A percentile compares a stretch with the other conserved stretches of the same genome.
Evolutionary conservation across 2,329 filamentous ascomycete genomes (phyloP).

Genomic region (Penicillium brevicompactum): DNA sequence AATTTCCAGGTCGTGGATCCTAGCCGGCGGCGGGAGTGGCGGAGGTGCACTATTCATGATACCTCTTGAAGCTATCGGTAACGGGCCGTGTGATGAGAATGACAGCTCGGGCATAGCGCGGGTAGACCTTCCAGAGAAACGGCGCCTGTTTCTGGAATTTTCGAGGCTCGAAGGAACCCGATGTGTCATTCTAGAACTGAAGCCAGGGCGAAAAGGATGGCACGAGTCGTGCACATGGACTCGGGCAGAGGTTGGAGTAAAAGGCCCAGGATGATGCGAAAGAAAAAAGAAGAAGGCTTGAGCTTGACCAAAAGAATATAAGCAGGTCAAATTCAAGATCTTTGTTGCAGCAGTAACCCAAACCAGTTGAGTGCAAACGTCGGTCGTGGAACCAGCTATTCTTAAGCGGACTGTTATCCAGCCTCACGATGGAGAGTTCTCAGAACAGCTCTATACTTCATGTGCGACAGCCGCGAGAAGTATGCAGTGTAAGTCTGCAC

Average conservation of each 20-base stretch:
- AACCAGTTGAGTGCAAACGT: constrained; percentile 28
- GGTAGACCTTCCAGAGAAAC: constrained; percentile 38
- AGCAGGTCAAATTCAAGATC: constrained; percentile 20
- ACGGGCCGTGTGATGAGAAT: constrained; percentile 53
- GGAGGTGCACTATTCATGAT: constrained; percentile 55
- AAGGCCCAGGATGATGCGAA: constrained; percentile 1
- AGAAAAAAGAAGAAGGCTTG: constrained; percentile 9
- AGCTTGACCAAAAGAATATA: constrained; percentile 11
- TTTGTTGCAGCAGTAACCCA: constrained; percentile 22
- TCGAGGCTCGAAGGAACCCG: constrained; percentile 45
- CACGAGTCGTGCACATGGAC: constrained; percentile 7
- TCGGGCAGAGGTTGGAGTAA: constrained; percentile 10
- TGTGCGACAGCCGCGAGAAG: constrained; percentile 9
- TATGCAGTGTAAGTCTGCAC: constrained; percentile 21
- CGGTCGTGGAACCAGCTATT: constrained; percentile 26
- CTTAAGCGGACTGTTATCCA: constrained; percentile 18
- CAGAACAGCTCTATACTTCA: constrained; percentile 23
- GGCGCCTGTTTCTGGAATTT: constrained; percentile 40
- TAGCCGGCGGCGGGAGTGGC: constrained; percentile 67
- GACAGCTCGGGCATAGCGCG: constrained; percentile 46
- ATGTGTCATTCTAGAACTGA: constrained; percentile 46
- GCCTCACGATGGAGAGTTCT: constrained; percentile 14
- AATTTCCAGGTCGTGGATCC: constrained; percentile 57
- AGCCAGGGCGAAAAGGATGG: constrained; percentile 14
- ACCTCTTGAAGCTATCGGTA: constrained; percentile 64